Percentiles rank a stretch among this genome's conserved stretches.
Evolutionary conservation across 495 filamentous ascomycete genomes (phyloP).

Genomic region (Penicillium daleae): DNA sequence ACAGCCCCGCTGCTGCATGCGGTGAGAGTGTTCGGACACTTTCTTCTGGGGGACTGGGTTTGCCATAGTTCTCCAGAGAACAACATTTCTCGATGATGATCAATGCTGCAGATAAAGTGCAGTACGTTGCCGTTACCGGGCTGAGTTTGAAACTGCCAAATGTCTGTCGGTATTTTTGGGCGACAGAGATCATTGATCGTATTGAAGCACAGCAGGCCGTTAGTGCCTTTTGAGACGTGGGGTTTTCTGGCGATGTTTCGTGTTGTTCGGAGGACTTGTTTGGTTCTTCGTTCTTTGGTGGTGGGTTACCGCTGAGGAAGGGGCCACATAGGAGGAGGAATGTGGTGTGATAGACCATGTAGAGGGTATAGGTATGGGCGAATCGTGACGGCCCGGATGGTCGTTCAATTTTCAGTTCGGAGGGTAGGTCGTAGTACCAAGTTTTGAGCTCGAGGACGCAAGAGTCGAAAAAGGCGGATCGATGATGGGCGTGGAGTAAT

Average conservation of each 20-base stretch:
- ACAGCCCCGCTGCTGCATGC: conserved; percentile 23
- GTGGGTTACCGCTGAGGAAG: conserved; percentile 15
- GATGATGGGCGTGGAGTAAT: conserved; percentile 21
- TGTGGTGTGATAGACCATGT: conserved; percentile 37
- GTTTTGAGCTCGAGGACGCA: conserved; percentile 34
- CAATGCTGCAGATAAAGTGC: conserved; percentile 31
- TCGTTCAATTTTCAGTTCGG: conserved; percentile 25
- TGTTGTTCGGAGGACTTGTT: neutral
- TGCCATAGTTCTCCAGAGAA: neutral
- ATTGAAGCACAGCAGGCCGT: conserved; percentile 25
- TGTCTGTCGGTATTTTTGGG: conserved; percentile 33
- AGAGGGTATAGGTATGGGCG: conserved; percentile 33
- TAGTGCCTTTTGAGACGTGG: conserved; percentile 12
- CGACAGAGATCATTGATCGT: conserved; percentile 24
- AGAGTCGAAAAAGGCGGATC: conserved; percentile 30
- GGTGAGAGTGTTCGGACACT: conserved; percentile 4
- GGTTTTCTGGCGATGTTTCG: neutral
- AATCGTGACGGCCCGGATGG: conserved; percentile 21
- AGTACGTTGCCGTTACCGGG: conserved; percentile 36
- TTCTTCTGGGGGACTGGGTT: neutral
- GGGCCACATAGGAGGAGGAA: conserved; percentile 32
- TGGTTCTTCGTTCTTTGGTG: neutral
- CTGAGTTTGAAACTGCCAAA: conserved; percentile 38
- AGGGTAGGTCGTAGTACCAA: conserved; percentile 35
- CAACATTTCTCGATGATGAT: conserved; percentile 32